These are phyloP conservation scores for Pseudozyma flocculosa DNA, from an alignment of 1,284 basidiomycete genomes.

Conservation along the genomic window DNA sequence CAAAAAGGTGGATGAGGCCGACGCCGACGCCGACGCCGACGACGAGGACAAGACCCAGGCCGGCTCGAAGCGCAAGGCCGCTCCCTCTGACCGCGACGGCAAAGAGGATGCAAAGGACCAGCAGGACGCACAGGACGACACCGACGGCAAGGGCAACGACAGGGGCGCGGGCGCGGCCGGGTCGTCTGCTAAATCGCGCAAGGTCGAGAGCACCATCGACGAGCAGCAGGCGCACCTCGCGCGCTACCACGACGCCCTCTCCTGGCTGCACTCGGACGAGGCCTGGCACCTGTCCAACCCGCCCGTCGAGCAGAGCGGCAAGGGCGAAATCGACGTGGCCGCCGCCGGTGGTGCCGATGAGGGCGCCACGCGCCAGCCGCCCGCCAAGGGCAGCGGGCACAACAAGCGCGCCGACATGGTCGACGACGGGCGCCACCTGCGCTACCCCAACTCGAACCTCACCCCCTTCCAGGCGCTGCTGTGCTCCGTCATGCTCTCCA, in stretches of 20 bases:
- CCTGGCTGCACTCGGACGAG: conserved; percentile 19
- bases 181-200: too few relatives aligned
- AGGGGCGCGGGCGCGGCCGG: too few relatives aligned
- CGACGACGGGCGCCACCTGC: conserved; percentile 3
- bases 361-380: conserved; percentile 16
- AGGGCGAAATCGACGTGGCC: conserved; percentile 20
- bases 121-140: background rate
- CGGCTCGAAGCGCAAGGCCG: too few relatives aligned
- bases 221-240: background rate
- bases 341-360: background rate
- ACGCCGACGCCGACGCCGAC: too few relatives aligned
- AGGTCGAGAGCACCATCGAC: background rate
- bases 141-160: background rate
- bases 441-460: conserved; percentile 31
- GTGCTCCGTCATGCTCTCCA: conserved; percentile 31
- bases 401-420: conserved; percentile 13
- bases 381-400: conserved; percentile 3
- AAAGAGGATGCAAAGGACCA: background rate
- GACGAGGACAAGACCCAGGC: too few relatives aligned
- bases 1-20: too few relatives aligned
- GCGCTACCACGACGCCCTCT: conserved; percentile 10
- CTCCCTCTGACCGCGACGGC: too few relatives aligned
- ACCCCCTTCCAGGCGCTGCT: conserved; percentile 34
- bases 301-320: conserved; percentile 10
- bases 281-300: conserved; percentile 27